Base-by-base conservation (phyloP, 1,284 basidiomycete species). In the Abortiporus biennis region DNA sequence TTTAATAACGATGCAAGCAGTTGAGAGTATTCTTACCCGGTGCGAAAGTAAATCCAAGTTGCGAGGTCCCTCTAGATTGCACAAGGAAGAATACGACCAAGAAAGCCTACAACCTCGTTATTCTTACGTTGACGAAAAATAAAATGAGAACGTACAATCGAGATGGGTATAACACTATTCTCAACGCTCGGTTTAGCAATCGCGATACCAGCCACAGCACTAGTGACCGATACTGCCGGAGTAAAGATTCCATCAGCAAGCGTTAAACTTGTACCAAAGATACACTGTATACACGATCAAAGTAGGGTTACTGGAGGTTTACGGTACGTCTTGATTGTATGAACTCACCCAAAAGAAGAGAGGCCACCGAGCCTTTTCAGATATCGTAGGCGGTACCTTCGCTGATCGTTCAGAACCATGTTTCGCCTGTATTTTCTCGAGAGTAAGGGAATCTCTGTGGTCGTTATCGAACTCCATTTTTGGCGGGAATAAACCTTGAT, bases 161-260 rank as follows among this genome's bases (percentile, higher is more conserved):
- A 80, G 21, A 85, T 80, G 2, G 71, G 66, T 12, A 69, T 65
- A 34, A 83, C 66, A 35, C 74, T 61, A 9, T 59, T 51, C 2
- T 51, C 45, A 6, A 82, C 67, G 1, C 62, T 63, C 0, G 73
- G 67, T 44, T 74, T 72, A 3, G 77, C 78, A 13, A 84, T 72
- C 1, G 69, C 76, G 42, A 85, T 78, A n/a, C 82, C 83, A 13
- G 66, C 72, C 1, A 85, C 79, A 4, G 81, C 81, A 41, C 73
- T 77, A 0, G 78, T 78, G n/a, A 86, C 76, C 0, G 78, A 82
- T 2, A 85, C 80, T 3, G 82, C 80, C 11, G 80, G 79, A 1
- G 78, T 79, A 29, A 78, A 68, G 17, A 79, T 60, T 29, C 80
- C 79, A 47, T 82, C 79, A 0, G 78, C 72, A 62, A 84, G 69